These are phyloP conservation scores for Pichia sp. DNA, from an alignment of 1,139 yeast species.

Conservation along the genomic window DNA sequence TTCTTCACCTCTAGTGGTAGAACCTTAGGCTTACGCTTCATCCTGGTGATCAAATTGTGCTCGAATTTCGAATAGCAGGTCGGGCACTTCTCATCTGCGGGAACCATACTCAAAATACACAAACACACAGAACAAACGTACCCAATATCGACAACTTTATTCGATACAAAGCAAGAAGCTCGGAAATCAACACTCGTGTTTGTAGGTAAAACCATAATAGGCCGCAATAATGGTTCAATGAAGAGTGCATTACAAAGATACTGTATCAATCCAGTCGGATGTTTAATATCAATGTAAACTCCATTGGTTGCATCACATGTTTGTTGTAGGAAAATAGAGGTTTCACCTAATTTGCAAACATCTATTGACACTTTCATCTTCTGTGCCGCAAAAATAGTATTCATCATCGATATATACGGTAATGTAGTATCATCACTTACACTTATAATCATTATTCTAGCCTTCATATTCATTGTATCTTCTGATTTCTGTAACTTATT, in stretches of 20 bases:
- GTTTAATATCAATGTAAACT: conserved; percentile 67
- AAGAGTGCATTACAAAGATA: conserved; percentile 62
- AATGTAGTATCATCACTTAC: conserved; percentile 72
- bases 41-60: conserved; percentile 47
- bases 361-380: conserved; percentile 86
- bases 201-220: conserved; percentile 72
- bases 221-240: conserved; percentile 76
- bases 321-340: conserved; percentile 85
- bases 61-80: conserved; percentile 61
- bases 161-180: conserved; percentile 90
- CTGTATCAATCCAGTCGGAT: conserved; percentile 75
- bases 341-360: conserved; percentile 73
- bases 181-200: conserved; percentile 84
- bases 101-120: conserved; percentile 56
- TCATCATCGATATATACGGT: conserved; percentile 91
- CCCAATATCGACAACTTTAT: conserved; percentile 84
- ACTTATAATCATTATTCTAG: conserved; percentile 68
- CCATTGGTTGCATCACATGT: conserved; percentile 96
- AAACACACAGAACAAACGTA: conserved; percentile 93
- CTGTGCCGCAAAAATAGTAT: conserved; percentile 92
- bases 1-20: conserved; percentile 25
- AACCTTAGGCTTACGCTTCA: conserved; percentile 45
- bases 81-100: conserved; percentile 49
- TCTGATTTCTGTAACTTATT: conserved; percentile 56
- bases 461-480: conserved; percentile 45